These are phyloP conservation scores for Daldinia bambusicola DNA, from an alignment of 495 filamentous ascomycete species.

Conservation along the genomic window DNA sequence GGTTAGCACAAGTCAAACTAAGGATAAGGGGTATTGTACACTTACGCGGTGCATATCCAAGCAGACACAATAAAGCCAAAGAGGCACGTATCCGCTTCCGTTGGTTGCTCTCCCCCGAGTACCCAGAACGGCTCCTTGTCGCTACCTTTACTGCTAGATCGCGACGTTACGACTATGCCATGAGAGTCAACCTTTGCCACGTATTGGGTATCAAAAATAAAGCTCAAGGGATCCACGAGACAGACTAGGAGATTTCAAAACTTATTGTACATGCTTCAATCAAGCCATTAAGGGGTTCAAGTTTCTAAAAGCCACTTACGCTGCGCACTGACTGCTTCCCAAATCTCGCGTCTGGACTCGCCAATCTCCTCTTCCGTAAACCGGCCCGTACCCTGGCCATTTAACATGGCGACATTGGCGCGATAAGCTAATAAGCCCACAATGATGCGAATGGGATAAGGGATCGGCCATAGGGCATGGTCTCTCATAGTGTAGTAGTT, in stretches of 20 bases:
- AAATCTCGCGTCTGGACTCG: conserved; percentile 60
- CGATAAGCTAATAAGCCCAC: conserved; percentile 65
- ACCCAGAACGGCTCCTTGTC: conserved; percentile 63
- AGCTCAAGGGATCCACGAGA: neutral
- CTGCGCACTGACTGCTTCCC: conserved; percentile 60
- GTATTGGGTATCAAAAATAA: neutral
- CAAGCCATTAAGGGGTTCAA: conserved; percentile 15
- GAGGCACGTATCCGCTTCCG: conserved; percentile 65
- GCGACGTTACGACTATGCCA: conserved; percentile 26
- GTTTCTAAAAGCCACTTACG: conserved; percentile 20
- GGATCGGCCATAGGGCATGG: conserved; percentile 57
- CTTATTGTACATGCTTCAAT: neutral
- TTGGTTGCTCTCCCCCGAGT: conserved; percentile 63
- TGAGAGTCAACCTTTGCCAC: neutral
- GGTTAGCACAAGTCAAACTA: neutral
- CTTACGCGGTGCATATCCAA: conserved; percentile 65
- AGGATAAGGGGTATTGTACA: conserved; percentile 17
- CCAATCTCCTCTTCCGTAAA: conserved; percentile 61
- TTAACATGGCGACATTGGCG: conserved; percentile 51
- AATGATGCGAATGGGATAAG: conserved; percentile 63
- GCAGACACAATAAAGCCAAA: conserved; percentile 66
- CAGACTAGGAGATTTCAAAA: neutral
- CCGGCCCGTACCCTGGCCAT: conserved; percentile 66
- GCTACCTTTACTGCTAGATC: conserved; percentile 16
- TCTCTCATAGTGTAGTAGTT: conserved; percentile 72